Evolutionary conservation across 805 yeast genomes (phyloP).

Genomic region (Yarrowia sp.): DNA sequence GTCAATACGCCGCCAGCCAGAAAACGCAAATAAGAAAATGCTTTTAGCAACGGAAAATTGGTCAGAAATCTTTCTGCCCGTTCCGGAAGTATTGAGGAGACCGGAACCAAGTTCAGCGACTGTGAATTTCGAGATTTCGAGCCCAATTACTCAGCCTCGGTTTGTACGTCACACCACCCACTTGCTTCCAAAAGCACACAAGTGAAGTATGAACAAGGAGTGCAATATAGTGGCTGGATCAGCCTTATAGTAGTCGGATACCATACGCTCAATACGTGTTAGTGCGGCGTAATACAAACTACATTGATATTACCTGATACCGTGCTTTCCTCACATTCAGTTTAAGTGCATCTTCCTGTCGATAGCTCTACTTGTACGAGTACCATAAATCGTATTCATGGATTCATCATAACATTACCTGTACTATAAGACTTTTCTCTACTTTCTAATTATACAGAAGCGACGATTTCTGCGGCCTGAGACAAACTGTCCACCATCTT

Average conservation of each 20-base stretch:
- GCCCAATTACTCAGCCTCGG: neutral
- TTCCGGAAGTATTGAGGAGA: too few relatives aligned
- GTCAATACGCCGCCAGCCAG: too few relatives aligned
- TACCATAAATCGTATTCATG: neutral
- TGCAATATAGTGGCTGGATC: too few relatives aligned
- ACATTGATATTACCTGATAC: too few relatives aligned
- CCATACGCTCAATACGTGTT: too few relatives aligned
- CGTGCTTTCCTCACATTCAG: too few relatives aligned
- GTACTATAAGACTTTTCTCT: constrained; percentile 5
- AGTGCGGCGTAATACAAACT: too few relatives aligned
- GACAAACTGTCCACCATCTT: constrained; percentile 91
- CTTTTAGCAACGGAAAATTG: neutral
- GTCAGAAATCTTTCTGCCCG: too few relatives aligned
- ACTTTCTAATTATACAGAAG: constrained; percentile 35
- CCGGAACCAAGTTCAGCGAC: neutral
- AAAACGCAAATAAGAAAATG: too few relatives aligned
- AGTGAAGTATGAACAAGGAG: neutral
- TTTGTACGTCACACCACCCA: neutral
- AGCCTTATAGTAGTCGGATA: too few relatives aligned
- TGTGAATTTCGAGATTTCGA: neutral
- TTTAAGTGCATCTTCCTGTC: too few relatives aligned
- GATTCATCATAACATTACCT: constrained; percentile 10
- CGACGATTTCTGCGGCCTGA: constrained; percentile 81
- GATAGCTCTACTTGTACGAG: too few relatives aligned
- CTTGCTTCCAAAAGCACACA: neutral